Evolutionary conservation across 208 protist species (phyloP).

Genomic region (Crithidia bombi): DNA sequence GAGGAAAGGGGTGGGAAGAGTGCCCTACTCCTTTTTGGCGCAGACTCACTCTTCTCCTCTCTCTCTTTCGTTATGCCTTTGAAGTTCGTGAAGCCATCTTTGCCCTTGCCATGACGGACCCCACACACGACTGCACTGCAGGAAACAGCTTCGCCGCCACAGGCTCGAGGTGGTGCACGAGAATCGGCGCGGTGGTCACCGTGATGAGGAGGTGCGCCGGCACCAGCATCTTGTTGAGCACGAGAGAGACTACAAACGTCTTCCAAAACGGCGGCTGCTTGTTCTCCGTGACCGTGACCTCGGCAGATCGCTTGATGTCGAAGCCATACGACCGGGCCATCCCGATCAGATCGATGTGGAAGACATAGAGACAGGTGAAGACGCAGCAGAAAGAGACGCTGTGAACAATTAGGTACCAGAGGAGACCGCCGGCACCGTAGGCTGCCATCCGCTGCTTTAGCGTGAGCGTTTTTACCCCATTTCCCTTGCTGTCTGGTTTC

Average conservation of each 20-base stretch:
- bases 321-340: constrained; percentile 75
- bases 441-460: constrained; percentile 71
- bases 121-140: constrained; percentile 27
- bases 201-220: constrained; percentile 73
- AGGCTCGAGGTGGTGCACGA: constrained; percentile 73
- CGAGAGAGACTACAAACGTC: constrained; percentile 63
- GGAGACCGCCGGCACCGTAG: constrained; percentile 77
- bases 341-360: constrained; percentile 69
- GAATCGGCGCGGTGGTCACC: constrained; percentile 60
- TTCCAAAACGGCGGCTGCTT: constrained; percentile 65
- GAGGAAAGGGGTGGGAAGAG: not conserved
- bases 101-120: constrained; percentile 29
- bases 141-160: constrained; percentile 56
- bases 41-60: not conserved
- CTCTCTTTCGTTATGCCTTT: constrained; percentile 1
- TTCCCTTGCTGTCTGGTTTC: not conserved
- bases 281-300: constrained; percentile 25
- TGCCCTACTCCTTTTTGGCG: too few relatives aligned
- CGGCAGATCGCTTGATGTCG: constrained; percentile 44
- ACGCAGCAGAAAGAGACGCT: constrained; percentile 52
- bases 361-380: constrained; percentile 77
- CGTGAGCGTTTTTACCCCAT: constrained; percentile 27
- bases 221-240: constrained; percentile 86
- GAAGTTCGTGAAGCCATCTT: constrained; percentile 2
- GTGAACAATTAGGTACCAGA: constrained; percentile 86